These are phyloP conservation scores for Boletus semigastroideus DNA, from an alignment of 1,284 basidiomycete species.

Conservation along the genomic window DNA sequence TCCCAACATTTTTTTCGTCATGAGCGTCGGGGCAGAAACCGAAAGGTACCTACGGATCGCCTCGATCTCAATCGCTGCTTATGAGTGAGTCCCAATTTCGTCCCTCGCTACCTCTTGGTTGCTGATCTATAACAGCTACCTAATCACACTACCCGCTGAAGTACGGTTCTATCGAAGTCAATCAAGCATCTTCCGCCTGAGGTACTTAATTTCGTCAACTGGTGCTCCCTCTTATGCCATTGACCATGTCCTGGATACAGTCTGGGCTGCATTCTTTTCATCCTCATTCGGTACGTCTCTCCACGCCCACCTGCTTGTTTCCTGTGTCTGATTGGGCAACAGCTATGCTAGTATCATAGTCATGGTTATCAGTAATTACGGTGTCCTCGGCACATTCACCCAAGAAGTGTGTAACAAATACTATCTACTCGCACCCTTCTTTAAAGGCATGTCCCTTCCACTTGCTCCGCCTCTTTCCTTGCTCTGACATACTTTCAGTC, in stretches of 20 bases:
- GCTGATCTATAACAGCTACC: conserved; percentile 30
- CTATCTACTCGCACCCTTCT: conserved; percentile 30
- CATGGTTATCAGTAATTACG: conserved; percentile 40
- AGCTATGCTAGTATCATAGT: conserved; percentile 41
- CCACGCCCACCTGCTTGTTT: no score
- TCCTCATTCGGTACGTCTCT: conserved; percentile 37
- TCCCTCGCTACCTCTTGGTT: not conserved
- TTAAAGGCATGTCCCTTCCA: conserved; percentile 33
- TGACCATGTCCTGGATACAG: conserved; percentile 10
- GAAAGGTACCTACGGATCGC: conserved; percentile 33
- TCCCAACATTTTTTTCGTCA: conserved; percentile 2
- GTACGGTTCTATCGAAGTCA: conserved; percentile 41
- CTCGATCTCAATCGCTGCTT: conserved; percentile 33
- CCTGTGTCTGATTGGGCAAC: conserved; percentile 10
- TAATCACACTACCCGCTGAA: conserved; percentile 42
- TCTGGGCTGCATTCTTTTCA: conserved; percentile 36
- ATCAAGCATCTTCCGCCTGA: conserved; percentile 25
- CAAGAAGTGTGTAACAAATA: conserved; percentile 27
- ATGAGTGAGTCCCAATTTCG: conserved; percentile 25
- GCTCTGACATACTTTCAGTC: conserved; percentile 14
- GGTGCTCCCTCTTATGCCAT: not conserved
- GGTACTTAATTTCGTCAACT: conserved; percentile 16
- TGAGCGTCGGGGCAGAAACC: conserved; percentile 23
- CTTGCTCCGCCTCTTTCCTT: not conserved
- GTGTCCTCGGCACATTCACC: conserved; percentile 38